These are phyloP conservation scores for Epichloe baconii DNA, from an alignment of 2,329 filamentous ascomycete genomes.

Conservation along the genomic window DNA sequence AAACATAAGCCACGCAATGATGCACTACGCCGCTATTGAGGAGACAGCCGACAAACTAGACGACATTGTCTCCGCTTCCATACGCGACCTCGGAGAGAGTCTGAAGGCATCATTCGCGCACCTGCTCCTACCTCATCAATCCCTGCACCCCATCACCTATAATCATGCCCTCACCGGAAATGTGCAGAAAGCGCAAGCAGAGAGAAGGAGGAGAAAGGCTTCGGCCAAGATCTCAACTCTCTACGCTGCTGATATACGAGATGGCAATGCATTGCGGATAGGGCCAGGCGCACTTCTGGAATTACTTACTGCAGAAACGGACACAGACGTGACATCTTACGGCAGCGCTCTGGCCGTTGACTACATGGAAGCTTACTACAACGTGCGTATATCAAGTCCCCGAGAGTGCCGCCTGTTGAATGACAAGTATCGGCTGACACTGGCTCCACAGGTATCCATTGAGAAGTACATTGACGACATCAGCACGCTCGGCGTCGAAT, in stretches of 20 bases:
- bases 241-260: neutral
- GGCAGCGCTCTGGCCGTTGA: conserved; percentile 16
- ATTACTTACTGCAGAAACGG: neutral
- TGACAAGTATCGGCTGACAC: neutral
- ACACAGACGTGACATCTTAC: neutral
- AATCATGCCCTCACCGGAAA: conserved; percentile 32
- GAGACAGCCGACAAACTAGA: conserved; percentile 8
- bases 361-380: conserved; percentile 27
- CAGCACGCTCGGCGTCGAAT: conserved; percentile 13
- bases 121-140: conserved; percentile 29
- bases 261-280: neutral
- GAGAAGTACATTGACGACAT: conserved; percentile 11
- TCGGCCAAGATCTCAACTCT: conserved; percentile 4
- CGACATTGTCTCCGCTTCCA: conserved; percentile 7
- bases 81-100: conserved; percentile 8
- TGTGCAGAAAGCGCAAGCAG: conserved; percentile 17
- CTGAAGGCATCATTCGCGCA: conserved; percentile 28
- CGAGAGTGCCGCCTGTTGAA: neutral
- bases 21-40: conserved; percentile 9
- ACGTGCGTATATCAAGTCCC: conserved; percentile 13
- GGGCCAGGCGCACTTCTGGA: neutral
- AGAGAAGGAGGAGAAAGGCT: conserved; percentile 4
- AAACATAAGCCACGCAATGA: conserved; percentile 2
- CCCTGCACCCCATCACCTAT: conserved; percentile 38
- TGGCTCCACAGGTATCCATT: conserved; percentile 7